These are phyloP conservation scores for Protomyces macrosporus DNA, from an alignment of 1,139 yeast species.

Conservation along the genomic window DNA sequence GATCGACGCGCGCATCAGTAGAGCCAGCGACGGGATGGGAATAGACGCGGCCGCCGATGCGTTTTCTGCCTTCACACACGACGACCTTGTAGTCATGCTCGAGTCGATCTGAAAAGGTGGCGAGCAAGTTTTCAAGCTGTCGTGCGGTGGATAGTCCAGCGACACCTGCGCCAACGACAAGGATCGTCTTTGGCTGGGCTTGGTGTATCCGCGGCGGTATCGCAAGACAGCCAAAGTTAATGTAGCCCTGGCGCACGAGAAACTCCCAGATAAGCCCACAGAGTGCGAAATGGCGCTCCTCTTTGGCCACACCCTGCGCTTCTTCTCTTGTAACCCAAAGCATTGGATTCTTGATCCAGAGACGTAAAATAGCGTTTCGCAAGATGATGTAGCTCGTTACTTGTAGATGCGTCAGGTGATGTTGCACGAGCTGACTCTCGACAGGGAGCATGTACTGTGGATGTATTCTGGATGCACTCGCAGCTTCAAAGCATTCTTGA, in stretches of 20 bases:
- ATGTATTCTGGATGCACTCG: slow-evolving; percentile 42
- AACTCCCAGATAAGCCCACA: slow-evolving; percentile 46
- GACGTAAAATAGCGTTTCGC: slow-evolving; percentile 43
- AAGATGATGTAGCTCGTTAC: slow-evolving; percentile 44
- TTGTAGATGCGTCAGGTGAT: slow-evolving; percentile 39
- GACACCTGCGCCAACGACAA: slow-evolving; percentile 45
- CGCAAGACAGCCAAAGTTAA: slow-evolving; percentile 44
- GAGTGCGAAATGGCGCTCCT: slow-evolving; percentile 41
- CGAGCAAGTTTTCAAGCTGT: slow-evolving; percentile 41
- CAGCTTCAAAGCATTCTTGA: slow-evolving; percentile 38
- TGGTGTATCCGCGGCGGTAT: slow-evolving; percentile 31
- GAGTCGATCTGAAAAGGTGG: slow-evolving; percentile 38
- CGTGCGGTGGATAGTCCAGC: slow-evolving; percentile 46
- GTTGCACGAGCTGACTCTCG: slow-evolving; percentile 41
- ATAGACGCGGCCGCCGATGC: slow-evolving; percentile 46
- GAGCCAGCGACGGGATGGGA: slow-evolving; percentile 37
- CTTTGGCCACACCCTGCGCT: slow-evolving; percentile 45
- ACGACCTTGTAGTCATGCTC: slow-evolving; percentile 41
- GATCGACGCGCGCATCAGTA: slow-evolving; percentile 36
- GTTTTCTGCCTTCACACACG: slow-evolving; percentile 42
- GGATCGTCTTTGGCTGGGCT: slow-evolving; percentile 32
- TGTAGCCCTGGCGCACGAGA: slow-evolving; percentile 44
- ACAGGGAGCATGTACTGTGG: slow-evolving; percentile 40
- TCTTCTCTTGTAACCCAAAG: slow-evolving; percentile 43
- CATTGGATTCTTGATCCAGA: slow-evolving; percentile 46